A percentile compares a stretch with the other conserved stretches of the same genome.
phyloP scores from a whole-genome alignment of 2,329 filamentous ascomycete genomes.

The Calonectria naviculata region DNA sequence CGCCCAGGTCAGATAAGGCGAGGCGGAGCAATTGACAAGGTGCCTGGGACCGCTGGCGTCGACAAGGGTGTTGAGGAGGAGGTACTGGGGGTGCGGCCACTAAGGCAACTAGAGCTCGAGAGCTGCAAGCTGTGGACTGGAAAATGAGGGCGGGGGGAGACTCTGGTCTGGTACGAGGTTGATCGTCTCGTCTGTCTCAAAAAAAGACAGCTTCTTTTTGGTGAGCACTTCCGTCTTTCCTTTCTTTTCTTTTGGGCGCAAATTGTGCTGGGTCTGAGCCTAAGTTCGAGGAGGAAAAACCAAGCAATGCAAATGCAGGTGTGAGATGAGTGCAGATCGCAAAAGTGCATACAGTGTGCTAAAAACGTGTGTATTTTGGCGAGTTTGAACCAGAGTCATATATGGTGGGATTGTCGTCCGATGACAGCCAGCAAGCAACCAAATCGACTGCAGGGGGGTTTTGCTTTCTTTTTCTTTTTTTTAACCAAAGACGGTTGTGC shows the following conservation, averaged over 20 bases:
- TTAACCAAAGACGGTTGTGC: not conserved
- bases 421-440: constrained; percentile 6
- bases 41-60: constrained; percentile 5
- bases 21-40: constrained; percentile 17
- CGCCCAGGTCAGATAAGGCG: constrained; percentile 7
- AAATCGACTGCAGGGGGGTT: not conserved
- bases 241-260: not conserved
- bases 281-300: not conserved
- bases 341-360: not conserved
- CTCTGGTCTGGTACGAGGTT: not conserved
- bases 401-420: constrained; percentile 8
- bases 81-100: constrained; percentile 15
- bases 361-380: constrained; percentile 1
- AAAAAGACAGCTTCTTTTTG: not conserved
- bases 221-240: not conserved
- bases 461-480: no score
- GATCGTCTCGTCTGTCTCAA: not conserved
- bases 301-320: not conserved
- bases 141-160: constrained; percentile 10
- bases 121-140: constrained; percentile 14
- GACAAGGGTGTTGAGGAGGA: constrained; percentile 13
- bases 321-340: not conserved
- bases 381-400: not conserved
- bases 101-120: constrained; percentile 9
- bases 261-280: not conserved